Evolutionary conservation across 352 stramenopile genomes (phyloP), one percentile per base, ranked within the genome.

Genomic region (Albugo candida): DNA sequence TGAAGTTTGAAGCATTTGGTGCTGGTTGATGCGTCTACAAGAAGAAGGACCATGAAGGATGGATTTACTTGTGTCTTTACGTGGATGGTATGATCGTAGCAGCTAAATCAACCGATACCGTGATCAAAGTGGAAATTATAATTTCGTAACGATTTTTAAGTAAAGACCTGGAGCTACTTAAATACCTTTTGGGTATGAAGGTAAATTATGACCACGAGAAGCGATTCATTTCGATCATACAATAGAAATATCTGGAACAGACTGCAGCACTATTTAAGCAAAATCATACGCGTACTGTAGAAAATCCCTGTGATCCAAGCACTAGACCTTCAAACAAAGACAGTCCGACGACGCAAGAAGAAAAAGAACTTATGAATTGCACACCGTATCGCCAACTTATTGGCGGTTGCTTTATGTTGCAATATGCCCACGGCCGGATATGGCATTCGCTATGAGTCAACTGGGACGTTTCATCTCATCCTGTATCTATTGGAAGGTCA

Each of bases 111-210:
- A 43, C 13, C 18, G 17, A 20, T 0, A 45, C 49, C 14, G 42
- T 52, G 20, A 20, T 0, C 18, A 43, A 51, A 1, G 52, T 60
- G 11, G 54, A 64, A 39, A 11, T 10, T 8, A 35, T 21, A 1
- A 24, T 58, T 0, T 53, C 53, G 35, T 21, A 10, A 2, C 10
- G 0, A 16, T 59, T 58, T 36, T 54, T 45, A 24, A 64, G 58
- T 41, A 59, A 61, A 19, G 54, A 59, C 10, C 10, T 61, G 11
- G 44, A n/a, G 46, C 14, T 2, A 1, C 46, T 24, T 1, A 57
- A 48, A 16, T 55, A 58, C 36, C 54, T 63, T 2, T n/a, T 59
- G 11, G 59, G 48, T 0, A 58, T 60, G 51, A 45, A 65, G 13
- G 54, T 65, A 1, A 43, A 58, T 6, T 48, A 54, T 18, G 47